Base-by-base conservation (phyloP, 2,329 filamentous ascomycete species). In the Pyrenochaeta sp. region DNA sequence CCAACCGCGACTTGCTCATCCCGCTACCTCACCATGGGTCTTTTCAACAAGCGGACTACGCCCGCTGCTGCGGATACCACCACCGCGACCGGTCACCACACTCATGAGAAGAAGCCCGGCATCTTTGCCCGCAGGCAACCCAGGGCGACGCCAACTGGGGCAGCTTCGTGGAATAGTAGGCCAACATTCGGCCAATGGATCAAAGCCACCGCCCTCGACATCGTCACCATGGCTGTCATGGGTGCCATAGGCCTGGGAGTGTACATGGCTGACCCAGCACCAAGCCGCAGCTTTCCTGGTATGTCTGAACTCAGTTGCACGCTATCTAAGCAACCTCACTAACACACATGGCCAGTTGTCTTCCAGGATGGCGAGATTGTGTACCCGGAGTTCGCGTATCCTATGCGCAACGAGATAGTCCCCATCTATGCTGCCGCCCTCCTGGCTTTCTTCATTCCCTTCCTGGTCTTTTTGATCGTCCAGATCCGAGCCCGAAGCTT, bases 111-210 rank as follows among this genome's bases (percentile, higher is more conserved):
- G 62, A 76, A 70, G 49, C 56, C 64, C 3, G 71, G 67, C 28
- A 67, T 74, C 47, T 72, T 76, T 52, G 64, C 59, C 5, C 60
- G 55, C 39, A 64, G 67, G 34, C 56, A 65, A 32, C 60, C 45
- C 44, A 65, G 59, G 13, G 54, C 54, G 42, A 58, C 52, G n/a
- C 56, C 64, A 49, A 59, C 59, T 44, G 67, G 62, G 44, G 50
- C 63, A 4, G 47, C 56, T 3, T 53, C 69, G 5, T 71, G 64
- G 62, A 77, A 77, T 61, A 68, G 66, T 25, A 68, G 72, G 13
- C 88, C 88, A 2, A 83, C 79, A 1, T 90, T 91, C 64, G 88
- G 89, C 2, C 87, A 90, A 71, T 91, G 89, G 89, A 73, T 91
- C 62, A 90, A 88, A 74, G 81, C 82, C 8, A 89, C 87, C 4